These are phyloP conservation scores for Cercospora sp. DNA, from an alignment of 2,329 filamentous ascomycete genomes.

Conservation along the genomic window DNA sequence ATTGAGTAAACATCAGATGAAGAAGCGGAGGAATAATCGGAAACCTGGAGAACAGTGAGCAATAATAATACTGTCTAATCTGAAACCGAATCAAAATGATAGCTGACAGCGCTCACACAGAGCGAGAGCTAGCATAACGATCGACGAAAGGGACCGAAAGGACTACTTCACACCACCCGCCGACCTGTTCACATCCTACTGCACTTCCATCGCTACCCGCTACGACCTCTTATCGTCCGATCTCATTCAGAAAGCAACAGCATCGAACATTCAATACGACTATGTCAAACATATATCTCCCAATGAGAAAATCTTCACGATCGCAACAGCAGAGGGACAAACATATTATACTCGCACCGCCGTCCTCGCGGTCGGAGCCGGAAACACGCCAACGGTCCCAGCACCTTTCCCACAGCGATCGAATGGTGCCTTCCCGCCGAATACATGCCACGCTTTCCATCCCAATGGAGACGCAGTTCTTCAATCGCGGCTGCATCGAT, in stretches of 20 bases:
- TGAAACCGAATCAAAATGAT: no score
- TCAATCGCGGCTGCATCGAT: conserved; percentile 43
- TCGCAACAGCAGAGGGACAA: conserved; percentile 54
- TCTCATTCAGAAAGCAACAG: conserved; percentile 61
- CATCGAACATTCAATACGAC: conserved; percentile 63
- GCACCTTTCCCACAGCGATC: conserved; percentile 35
- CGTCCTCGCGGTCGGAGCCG: conserved; percentile 70
- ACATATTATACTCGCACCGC: conserved; percentile 62
- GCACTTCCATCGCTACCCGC: conserved; percentile 42
- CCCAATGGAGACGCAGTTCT: conserved; percentile 48
- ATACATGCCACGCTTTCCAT: conserved; percentile 66
- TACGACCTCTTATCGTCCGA: conserved; percentile 52
- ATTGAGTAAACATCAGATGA: conserved; percentile 72
- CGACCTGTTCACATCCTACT: conserved; percentile 46
- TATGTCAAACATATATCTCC: conserved; percentile 47
- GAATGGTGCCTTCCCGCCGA: conserved; percentile 37
- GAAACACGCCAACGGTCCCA: conserved; percentile 57
- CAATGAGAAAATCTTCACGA: conserved; percentile 62
- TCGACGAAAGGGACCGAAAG: conserved; percentile 51
- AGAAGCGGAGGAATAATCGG: conserved; percentile 57
- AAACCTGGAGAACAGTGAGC: conserved; percentile 22
- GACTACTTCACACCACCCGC: conserved; percentile 49
- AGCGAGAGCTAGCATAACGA: conserved; percentile 38
- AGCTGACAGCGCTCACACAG: background rate
- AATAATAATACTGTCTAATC: no score